A percentile compares a stretch with the other conserved stretches of the same genome.
Conservation (phyloP, 1,139 yeast species). For the Magnusiomyces fungicola region DNA sequence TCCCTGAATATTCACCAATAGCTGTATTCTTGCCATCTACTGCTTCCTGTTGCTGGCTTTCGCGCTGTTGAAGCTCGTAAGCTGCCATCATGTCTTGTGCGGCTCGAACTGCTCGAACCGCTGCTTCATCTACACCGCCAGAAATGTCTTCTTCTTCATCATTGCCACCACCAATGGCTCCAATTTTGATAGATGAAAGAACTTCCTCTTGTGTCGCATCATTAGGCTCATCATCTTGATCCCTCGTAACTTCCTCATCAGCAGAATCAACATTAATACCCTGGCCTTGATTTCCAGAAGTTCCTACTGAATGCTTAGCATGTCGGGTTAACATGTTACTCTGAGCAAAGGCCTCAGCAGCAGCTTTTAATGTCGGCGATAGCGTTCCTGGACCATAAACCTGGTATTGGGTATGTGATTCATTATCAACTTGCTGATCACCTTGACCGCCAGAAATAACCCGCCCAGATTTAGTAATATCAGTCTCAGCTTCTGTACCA, state of each 20-base stretch:
- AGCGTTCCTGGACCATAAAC: conserved; percentile 3
- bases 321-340: conserved; percentile 8
- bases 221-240: conserved; percentile 9
- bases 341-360: conserved; percentile 16
- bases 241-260: background rate
- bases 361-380: conserved; percentile 16
- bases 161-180: conserved; percentile 3
- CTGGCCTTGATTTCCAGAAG: background rate
- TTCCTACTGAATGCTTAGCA: background rate
- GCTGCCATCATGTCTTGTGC: background rate
- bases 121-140: background rate
- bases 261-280: background rate
- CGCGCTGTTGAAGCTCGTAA: background rate
- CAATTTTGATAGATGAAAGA: conserved; percentile 14
- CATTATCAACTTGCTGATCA: background rate
- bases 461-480: too few species aligned
- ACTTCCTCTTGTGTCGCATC: conserved; percentile 16
- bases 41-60: too few species aligned
- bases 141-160: background rate
- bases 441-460: background rate
- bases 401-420: background rate
- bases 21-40: too few species aligned
- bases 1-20: too few species aligned
- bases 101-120: background rate
- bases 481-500: too few species aligned